Evolutionary conservation across 768 basidiomycete species (phyloP), one percentile per base, ranked within the genome.

Genomic region (Postia placenta): DNA sequence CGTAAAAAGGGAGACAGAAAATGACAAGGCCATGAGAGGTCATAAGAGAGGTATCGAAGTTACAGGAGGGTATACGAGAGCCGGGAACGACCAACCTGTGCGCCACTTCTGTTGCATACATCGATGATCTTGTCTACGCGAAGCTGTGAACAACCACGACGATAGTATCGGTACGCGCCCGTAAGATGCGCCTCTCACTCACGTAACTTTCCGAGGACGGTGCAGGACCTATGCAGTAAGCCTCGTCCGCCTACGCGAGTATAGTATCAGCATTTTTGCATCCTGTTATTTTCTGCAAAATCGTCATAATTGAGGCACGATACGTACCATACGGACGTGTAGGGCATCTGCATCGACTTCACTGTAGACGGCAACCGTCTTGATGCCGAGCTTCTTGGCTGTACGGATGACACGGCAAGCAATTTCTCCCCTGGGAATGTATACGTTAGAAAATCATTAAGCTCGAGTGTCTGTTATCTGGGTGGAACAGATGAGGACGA

Each of bases 331-430:
- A 53, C 80, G 69, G 20, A 94, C 92, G 64, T 97, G 94, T 51
- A 94, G 64, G 0, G 90, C 76, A 60, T 85, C 74, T 44, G 72
- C 78, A 56, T 97, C 94, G 5, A 81, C 90, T 41, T 94, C 90
- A 52, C 87, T 91, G 62, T 87, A 96, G 5, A 97, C 88, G 0
- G 92, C 92, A 14, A 96, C 93, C 0, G 90, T 92, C 74, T 79
- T 84, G 63, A 96, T 85, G 0, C 94, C 93, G 3, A 96, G 72
- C 61, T 86, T 87, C 65, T 74, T 81, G 2, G 91, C 90, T 0
- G 93, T 95, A 22, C 88, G 83, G 48, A 95, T 95, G 38, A 97
- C 90, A 17, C 93, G 84, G 65, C 94, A 96, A 4, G 93, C 92
- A 54, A 97, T 97, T 67, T 97, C 93, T 41, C 93, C 93, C 65